Percentiles rank a stretch among this genome's conserved stretches.
Evolutionary conservation across 805 yeast genomes (phyloP).

Genomic region (Gaillardinia entomophila): DNA sequence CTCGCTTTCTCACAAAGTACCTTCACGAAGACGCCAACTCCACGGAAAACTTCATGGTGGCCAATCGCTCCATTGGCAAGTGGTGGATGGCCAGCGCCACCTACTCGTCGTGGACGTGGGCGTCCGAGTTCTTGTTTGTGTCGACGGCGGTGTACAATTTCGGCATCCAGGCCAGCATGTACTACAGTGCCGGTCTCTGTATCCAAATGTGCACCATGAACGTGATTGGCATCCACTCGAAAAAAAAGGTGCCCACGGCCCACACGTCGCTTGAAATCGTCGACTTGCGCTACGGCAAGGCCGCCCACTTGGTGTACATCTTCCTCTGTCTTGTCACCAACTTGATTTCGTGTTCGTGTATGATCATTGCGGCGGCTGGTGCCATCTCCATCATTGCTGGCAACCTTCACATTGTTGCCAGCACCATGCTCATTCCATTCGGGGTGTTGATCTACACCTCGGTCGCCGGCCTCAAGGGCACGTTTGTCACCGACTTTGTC

Average conservation of each 20-base stretch:
- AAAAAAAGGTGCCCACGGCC: constrained; percentile 20
- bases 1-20: constrained; percentile 16
- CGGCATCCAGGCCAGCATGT: constrained; percentile 18
- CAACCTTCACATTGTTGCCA: constrained; percentile 20
- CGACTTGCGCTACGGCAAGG: constrained; percentile 20
- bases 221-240: constrained; percentile 19
- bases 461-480: constrained; percentile 47
- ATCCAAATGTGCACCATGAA: constrained; percentile 20
- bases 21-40: constrained; percentile 18
- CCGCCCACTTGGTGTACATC: constrained; percentile 17
- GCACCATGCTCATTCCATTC: constrained; percentile 23
- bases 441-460: constrained; percentile 43
- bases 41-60: constrained; percentile 23
- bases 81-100: constrained; percentile 18
- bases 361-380: constrained; percentile 23
- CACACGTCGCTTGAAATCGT: constrained; percentile 26
- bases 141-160: constrained; percentile 19
- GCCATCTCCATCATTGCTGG: constrained; percentile 23
- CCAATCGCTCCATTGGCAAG: constrained; percentile 12
- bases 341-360: constrained; percentile 18
- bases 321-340: constrained; percentile 18
- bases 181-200: constrained; percentile 21
- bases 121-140: constrained; percentile 21
- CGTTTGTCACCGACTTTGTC: constrained; percentile 43
- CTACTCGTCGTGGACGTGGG: constrained; percentile 24